Percentiles rank a stretch among this genome's conserved stretches.
Conservation (phyloP, 2,329 filamentous ascomycete genomes). For the Aureobasidium sp. region DNA sequence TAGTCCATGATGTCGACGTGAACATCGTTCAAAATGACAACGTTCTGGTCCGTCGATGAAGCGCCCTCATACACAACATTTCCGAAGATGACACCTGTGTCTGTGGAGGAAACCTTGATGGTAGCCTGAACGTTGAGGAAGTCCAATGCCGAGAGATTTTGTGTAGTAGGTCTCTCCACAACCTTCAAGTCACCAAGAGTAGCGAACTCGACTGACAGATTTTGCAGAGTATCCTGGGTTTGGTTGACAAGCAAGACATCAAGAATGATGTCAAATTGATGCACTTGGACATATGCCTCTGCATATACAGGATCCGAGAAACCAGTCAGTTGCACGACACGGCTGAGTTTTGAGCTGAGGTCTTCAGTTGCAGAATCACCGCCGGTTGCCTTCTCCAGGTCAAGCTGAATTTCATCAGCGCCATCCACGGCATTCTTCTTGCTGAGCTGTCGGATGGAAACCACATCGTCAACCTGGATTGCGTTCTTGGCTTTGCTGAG, state of each 20-base stretch:
- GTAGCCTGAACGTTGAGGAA: constrained; percentile 98
- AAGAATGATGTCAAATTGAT: constrained; percentile 96
- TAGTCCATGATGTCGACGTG: constrained; percentile 99
- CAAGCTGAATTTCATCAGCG: constrained; percentile 76
- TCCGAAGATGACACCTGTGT: constrained; percentile 97
- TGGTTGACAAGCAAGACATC: constrained; percentile 97
- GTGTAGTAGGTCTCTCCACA: constrained; percentile 90
- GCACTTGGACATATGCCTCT: constrained; percentile 98
- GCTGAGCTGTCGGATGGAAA: constrained; percentile 83
- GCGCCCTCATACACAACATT: constrained; percentile 97
- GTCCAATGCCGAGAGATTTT: constrained; percentile 90
- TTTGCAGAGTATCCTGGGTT: constrained; percentile 91
- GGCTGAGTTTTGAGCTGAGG: constrained; percentile 84
- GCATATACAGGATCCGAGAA: constrained; percentile 98
- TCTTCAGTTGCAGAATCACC: constrained; percentile 81
- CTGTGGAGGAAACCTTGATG: constrained; percentile 96
- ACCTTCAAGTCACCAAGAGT: constrained; percentile 96
- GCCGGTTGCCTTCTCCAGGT: constrained; percentile 89
- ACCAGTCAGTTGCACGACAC: constrained; percentile 93
- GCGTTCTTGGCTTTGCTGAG: constrained; percentile 88
- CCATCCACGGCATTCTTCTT: constrained; percentile 84
- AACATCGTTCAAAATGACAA: constrained; percentile 95
- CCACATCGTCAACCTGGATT: constrained; percentile 90
- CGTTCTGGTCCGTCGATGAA: constrained; percentile 85
- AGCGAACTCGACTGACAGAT: constrained; percentile 96